Evolutionary conservation across 1,284 basidiomycete species (phyloP), one percentile per base, ranked within the genome.

Genomic region (Vanrija pseudolonga): DNA sequence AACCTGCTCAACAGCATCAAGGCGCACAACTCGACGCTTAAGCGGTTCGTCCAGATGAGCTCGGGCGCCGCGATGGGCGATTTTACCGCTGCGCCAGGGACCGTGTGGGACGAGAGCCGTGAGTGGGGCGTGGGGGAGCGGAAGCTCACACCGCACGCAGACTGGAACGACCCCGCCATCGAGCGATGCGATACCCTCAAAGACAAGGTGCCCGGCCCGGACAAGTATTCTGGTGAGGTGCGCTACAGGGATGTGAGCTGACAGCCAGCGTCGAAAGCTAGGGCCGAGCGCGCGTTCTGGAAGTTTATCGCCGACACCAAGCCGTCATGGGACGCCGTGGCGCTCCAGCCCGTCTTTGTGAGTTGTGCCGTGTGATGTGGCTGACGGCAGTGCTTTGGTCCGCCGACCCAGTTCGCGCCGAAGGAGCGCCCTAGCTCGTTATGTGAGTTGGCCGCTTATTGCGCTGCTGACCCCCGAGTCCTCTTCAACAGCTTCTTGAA

Each of bases 101-200:
- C 52, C 9, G 80, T 85, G 65, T 89, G 87, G 87, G 86, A 88
- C 74, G 69, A 82, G 7, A 73, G 77, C 9, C 46, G 22, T 45
- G 19, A 3, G 44, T n/a, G 8, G 38, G 8, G 38, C 6, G 17
- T 2, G 38, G 17, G n/a, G 8, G n/a, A 3, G n/a, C 11, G 26
- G 3, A 18, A 11, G 28, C 8, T 28, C n/a, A 19, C 26, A 18
- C n/a, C n/a, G 5, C n/a, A 2, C 3, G 23, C 19, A 45, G 36
- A 47, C 36, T 47, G 46, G 46, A 47, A 47, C 46, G 17, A 47
- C 15, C 15, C 17, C 8, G 38, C 36, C 22, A n/a, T 39, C 20
- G 14, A 4, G 2, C 22, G 51, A 38, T 15, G 51, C n/a, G 37
- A 41, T n/a, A 26, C 43, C 26, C 45, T 47, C 17, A 52, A 52